Evolutionary conservation across 2,329 filamentous ascomycete genomes (phyloP).

Genomic region (Monilinia polystroma): DNA sequence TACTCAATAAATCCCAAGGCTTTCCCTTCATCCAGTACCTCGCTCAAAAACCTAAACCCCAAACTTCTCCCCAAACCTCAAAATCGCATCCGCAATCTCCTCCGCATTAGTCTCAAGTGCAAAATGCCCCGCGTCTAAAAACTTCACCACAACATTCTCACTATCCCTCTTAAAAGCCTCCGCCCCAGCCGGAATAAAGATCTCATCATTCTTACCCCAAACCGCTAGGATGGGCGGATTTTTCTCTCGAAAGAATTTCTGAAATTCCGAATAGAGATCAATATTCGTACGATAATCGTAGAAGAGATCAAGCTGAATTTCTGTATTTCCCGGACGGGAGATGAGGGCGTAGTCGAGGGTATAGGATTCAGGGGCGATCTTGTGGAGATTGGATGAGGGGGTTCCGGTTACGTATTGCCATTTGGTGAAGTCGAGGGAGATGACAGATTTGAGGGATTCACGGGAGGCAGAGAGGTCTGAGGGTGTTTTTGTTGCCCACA

Average conservation of each 20-base stretch:
- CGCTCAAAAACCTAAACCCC: slow-evolving; percentile 23
- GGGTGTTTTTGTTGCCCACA: slow-evolving; percentile 28
- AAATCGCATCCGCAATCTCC: slow-evolving; percentile 32
- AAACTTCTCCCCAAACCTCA: slow-evolving; percentile 34
- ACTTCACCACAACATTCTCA: slow-evolving; percentile 47
- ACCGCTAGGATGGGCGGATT: slow-evolving; percentile 55
- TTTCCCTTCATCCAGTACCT: too few relatives aligned
- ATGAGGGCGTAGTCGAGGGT: slow-evolving; percentile 54
- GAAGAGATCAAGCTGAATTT: slow-evolving; percentile 57
- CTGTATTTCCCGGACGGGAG: slow-evolving; percentile 49
- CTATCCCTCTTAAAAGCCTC: slow-evolving; percentile 54
- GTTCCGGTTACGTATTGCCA: slow-evolving; percentile 33
- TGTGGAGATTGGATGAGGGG: neutral
- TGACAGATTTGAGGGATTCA: slow-evolving; percentile 2
- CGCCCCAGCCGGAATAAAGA: slow-evolving; percentile 52
- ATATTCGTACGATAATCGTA: slow-evolving; percentile 58
- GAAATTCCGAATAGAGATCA: slow-evolving; percentile 53
- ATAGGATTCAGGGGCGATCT: slow-evolving; percentile 34
- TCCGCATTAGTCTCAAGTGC: slow-evolving; percentile 39
- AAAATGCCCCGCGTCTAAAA: slow-evolving; percentile 58
- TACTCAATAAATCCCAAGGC: neutral
- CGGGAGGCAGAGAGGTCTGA: slow-evolving; percentile 26
- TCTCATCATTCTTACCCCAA: slow-evolving; percentile 58
- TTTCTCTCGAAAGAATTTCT: slow-evolving; percentile 52
- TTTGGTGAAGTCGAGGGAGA: slow-evolving; percentile 32